These are phyloP conservation scores for Rhipidocladum racemiflorum DNA, from an alignment of 176 grass and related monocot genomes.

Conservation along the genomic window DNA sequence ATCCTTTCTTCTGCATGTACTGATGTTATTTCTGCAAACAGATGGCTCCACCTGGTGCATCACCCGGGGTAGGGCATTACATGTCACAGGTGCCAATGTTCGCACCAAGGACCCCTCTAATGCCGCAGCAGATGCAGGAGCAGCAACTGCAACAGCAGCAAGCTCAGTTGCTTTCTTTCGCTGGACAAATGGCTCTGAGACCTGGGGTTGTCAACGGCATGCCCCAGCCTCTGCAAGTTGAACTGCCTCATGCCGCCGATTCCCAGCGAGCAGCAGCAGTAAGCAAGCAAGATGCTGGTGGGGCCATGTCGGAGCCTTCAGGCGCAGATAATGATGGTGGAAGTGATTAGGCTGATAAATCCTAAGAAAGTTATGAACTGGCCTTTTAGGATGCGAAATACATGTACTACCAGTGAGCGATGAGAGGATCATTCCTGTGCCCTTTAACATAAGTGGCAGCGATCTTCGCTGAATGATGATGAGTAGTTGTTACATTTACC, in stretches of 20 bases:
- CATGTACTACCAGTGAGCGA: slow-evolving; percentile 33
- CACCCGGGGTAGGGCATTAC: slow-evolving; percentile 47
- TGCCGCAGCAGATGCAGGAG: slow-evolving; percentile 71
- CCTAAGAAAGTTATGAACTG: not conserved
- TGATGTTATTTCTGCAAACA: slow-evolving; percentile 39
- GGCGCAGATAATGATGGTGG: slow-evolving; percentile 46
- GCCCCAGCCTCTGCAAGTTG: slow-evolving; percentile 44
- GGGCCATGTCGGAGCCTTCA: slow-evolving; percentile 27
- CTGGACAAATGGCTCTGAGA: slow-evolving; percentile 55
- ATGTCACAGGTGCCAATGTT: slow-evolving; percentile 67
- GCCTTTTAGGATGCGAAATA: slow-evolving; percentile 28
- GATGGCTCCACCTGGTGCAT: slow-evolving; percentile 58
- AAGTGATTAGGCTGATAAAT: slow-evolving; percentile 33
- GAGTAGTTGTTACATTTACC: slow-evolving; percentile 25
- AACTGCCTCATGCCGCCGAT: slow-evolving; percentile 39
- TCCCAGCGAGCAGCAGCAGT: not conserved
- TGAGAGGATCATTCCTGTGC: slow-evolving; percentile 45
- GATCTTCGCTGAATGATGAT: slow-evolving; percentile 39
- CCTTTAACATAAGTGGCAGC: slow-evolving; percentile 45
- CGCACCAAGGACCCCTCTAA: slow-evolving; percentile 67
- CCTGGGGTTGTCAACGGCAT: slow-evolving; percentile 57
- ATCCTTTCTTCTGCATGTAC: not conserved
- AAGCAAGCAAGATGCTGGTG: slow-evolving; percentile 34
- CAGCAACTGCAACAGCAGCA: slow-evolving; percentile 78
- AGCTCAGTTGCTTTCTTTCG: slow-evolving; percentile 53